These are phyloP conservation scores for Leccinum rimulosum DNA, from an alignment of 768 basidiomycete species.

Conservation along the genomic window DNA sequence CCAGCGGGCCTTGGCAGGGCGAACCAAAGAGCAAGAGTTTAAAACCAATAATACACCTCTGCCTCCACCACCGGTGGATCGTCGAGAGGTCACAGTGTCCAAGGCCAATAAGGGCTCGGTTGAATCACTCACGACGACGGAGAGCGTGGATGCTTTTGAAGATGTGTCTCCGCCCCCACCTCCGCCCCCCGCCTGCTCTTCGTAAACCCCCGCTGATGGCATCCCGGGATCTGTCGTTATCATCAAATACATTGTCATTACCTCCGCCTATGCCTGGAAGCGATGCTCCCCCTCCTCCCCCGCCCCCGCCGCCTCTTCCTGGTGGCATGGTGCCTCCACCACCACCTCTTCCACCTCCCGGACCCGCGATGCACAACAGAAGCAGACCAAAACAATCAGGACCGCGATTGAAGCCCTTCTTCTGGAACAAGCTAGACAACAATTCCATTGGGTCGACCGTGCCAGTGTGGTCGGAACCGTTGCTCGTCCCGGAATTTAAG, in stretches of 20 bases:
- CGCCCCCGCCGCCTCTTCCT: slow-evolving; percentile 15
- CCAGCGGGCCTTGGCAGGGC: slow-evolving; percentile 49
- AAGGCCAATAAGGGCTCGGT: slow-evolving; percentile 8
- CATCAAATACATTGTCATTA: too few species aligned
- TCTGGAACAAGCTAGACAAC: slow-evolving; percentile 79
- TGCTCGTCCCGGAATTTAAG: slow-evolving; percentile 44
- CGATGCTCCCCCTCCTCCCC: slow-evolving; percentile 16
- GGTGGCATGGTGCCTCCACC: slow-evolving; percentile 19
- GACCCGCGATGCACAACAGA: slow-evolving; percentile 32
- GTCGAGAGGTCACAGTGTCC: slow-evolving; percentile 5
- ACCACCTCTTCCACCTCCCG: slow-evolving; percentile 29
- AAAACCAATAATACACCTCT: slow-evolving; percentile 66
- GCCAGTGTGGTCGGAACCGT: slow-evolving; percentile 56
- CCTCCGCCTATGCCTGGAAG: slow-evolving; percentile 4
- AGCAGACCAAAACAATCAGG: slow-evolving; percentile 35
- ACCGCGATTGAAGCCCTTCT: slow-evolving; percentile 80
- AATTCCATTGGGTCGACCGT: slow-evolving; percentile 50
- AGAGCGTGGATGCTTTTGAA: slow-evolving; percentile 9
- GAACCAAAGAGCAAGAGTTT: slow-evolving; percentile 65
- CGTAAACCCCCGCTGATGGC: neutral
- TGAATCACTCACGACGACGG: slow-evolving; percentile 5
- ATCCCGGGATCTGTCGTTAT: too few species aligned
- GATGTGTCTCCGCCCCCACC: slow-evolving; percentile 23
- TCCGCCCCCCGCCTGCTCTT: slow-evolving; percentile 6
- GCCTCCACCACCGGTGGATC: slow-evolving; percentile 47